A percentile compares a stretch with the other conserved stretches of the same genome.
Evolutionary conservation across 2,329 filamentous ascomycete species (phyloP).

Genomic region (Corinectria fuckeliana): DNA sequence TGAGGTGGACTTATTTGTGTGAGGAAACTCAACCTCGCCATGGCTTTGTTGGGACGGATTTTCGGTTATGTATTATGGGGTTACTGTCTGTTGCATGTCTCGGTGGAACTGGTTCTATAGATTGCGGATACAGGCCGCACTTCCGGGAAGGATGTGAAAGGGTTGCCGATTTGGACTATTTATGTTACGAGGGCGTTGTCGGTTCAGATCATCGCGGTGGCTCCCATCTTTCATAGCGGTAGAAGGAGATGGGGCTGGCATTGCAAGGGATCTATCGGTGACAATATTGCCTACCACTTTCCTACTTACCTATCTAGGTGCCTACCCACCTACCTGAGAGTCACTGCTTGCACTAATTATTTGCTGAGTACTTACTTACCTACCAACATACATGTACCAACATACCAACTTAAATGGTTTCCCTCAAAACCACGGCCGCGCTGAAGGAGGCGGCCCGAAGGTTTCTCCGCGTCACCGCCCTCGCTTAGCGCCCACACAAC

Average conservation of each 20-base stretch:
- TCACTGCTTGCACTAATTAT: neutral
- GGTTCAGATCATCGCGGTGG: slow-evolving; percentile 10
- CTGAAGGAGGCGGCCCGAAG: slow-evolving; percentile 8
- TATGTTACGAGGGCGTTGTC: slow-evolving; percentile 14
- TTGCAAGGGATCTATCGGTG: slow-evolving; percentile 1
- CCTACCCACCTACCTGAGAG: neutral
- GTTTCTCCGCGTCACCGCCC: slow-evolving; percentile 43
- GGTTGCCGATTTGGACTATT: slow-evolving; percentile 18
- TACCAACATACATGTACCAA: too few species aligned
- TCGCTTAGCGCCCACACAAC: slow-evolving; percentile 52
- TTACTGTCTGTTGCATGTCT: slow-evolving; percentile 6
- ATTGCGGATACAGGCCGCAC: slow-evolving; percentile 13
- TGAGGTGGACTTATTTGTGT: neutral
- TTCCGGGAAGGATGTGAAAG: slow-evolving; percentile 9
- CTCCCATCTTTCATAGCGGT: neutral
- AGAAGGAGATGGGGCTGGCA: slow-evolving; percentile 8
- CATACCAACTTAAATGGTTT: too few species aligned
- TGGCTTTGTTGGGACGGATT: neutral
- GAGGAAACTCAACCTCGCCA: neutral
- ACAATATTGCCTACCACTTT: neutral
- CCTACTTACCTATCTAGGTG: too few species aligned
- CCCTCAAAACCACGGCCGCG: neutral
- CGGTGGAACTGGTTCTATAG: slow-evolving; percentile 12
- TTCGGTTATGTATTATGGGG: slow-evolving; percentile 6
- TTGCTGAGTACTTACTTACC: too few species aligned